Percentiles rank a stretch among this genome's conserved stretches.
These are phyloP conservation scores for Globisporangium mamillatum DNA, from an alignment of 352 stramenopile genomes.

Conservation along the genomic window DNA sequence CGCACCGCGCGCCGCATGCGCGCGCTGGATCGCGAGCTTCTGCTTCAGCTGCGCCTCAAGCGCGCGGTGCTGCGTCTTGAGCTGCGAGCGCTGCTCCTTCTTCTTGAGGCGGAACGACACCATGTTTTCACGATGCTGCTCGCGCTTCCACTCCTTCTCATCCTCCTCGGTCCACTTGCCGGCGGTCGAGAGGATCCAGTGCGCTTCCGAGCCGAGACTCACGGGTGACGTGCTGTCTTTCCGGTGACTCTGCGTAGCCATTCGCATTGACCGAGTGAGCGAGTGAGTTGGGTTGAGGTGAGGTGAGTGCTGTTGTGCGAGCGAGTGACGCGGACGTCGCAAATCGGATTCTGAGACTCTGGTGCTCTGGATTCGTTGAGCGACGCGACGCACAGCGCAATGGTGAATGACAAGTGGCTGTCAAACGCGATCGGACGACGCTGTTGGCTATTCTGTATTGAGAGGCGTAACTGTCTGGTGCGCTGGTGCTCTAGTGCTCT, in stretches of 20 bases:
- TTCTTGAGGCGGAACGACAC: constrained; percentile 51
- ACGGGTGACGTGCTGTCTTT: constrained; percentile 18
- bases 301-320: background rate
- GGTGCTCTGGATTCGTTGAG: background rate
- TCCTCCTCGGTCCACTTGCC: constrained; percentile 46
- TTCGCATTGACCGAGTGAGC: background rate
- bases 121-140: constrained; percentile 52
- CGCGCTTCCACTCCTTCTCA: constrained; percentile 47
- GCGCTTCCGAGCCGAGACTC: constrained; percentile 32
- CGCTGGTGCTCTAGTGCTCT: background rate
- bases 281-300: background rate
- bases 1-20: constrained; percentile 19
- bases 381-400: background rate
- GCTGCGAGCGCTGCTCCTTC: constrained; percentile 41
- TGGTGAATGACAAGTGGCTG: background rate
- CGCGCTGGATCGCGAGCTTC: constrained; percentile 34
- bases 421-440: background rate
- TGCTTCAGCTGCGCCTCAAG: constrained; percentile 35
- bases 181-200: constrained; percentile 41
- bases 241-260: constrained; percentile 16
- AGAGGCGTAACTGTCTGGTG: background rate
- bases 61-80: constrained; percentile 33
- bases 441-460: too few species aligned
- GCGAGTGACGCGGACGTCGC: constrained; percentile 3
- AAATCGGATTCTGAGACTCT: constrained; percentile 9